Conservation (phyloP, 805 yeast species). For the Yarrowia deformans region DNA sequence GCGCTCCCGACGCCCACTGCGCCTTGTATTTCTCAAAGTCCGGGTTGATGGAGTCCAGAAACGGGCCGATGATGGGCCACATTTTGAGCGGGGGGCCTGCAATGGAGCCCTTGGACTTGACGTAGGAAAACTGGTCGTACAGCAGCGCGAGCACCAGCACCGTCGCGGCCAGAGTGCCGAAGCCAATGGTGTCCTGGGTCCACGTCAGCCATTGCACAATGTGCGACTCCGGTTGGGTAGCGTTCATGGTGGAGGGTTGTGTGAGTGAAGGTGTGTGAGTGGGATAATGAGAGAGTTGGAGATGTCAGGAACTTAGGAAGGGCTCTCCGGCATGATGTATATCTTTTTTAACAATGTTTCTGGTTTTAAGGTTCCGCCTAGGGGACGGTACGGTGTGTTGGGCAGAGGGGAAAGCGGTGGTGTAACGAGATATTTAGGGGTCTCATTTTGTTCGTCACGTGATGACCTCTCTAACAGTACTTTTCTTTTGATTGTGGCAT, state of each 20-base stretch:
- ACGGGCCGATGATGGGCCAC: slow-evolving; percentile 97
- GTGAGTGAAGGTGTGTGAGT: neutral
- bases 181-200: slow-evolving; percentile 38
- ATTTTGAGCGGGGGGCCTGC: slow-evolving; percentile 89
- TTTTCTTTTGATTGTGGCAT: neutral
- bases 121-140: slow-evolving; percentile 65
- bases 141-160: slow-evolving; percentile 44
- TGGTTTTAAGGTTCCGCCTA: neutral
- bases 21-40: slow-evolving; percentile 91
- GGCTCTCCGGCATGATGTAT: neutral
- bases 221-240: slow-evolving; percentile 31
- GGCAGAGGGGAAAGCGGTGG: no score
- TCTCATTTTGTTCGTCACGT: neutral
- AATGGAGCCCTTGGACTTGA: slow-evolving; percentile 80
- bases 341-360: neutral
- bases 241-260: slow-evolving; percentile 17
- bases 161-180: slow-evolving; percentile 26
- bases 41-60: slow-evolving; percentile 91
- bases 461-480: neutral
- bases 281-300: neutral
- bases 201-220: slow-evolving; percentile 36
- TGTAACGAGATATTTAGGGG: no score
- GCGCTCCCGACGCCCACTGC: slow-evolving; percentile 94
- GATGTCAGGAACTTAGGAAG: neutral
- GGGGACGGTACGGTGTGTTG: neutral